Percentiles rank a stretch among this genome's conserved stretches.
Conservation (phyloP, 2,329 filamentous ascomycete genomes). For the Fusarium sp. region DNA sequence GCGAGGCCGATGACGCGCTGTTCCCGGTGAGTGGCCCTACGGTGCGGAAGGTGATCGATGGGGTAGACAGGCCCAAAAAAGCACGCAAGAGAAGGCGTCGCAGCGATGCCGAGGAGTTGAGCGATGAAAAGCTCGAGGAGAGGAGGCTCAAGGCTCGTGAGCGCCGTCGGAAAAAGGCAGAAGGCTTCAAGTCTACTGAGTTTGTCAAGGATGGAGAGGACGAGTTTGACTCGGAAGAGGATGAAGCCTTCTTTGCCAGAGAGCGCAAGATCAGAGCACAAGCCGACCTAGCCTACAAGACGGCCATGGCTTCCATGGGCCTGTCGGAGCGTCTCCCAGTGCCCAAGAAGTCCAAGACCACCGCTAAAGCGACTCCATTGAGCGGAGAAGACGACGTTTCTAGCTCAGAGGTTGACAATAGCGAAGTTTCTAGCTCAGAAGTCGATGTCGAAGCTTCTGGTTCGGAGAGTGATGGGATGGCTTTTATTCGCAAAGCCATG, state of each 20-base stretch:
- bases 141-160: slow-evolving; percentile 70
- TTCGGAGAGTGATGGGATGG: slow-evolving; percentile 43
- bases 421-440: slow-evolving; percentile 22
- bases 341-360: slow-evolving; percentile 44
- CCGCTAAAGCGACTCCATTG: slow-evolving; percentile 1
- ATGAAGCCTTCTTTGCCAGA: slow-evolving; percentile 77
- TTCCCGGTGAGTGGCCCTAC: slow-evolving; percentile 79
- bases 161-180: slow-evolving; percentile 79
- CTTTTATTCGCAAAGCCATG: slow-evolving; percentile 38
- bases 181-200: slow-evolving; percentile 84
- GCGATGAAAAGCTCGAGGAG: slow-evolving; percentile 73
- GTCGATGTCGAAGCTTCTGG: slow-evolving; percentile 16
- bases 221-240: slow-evolving; percentile 81
- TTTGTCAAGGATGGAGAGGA: slow-evolving; percentile 89
- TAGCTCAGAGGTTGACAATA: slow-evolving; percentile 32
- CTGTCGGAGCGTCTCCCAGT: slow-evolving; percentile 10
- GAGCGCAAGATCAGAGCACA: slow-evolving; percentile 71
- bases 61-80: slow-evolving; percentile 65
- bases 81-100: slow-evolving; percentile 59
- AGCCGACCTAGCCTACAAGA: slow-evolving; percentile 52
- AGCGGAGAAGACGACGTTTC: slow-evolving; percentile 4
- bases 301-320: slow-evolving; percentile 30
- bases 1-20: slow-evolving; percentile 64
- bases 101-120: slow-evolving; percentile 52
- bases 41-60: slow-evolving; percentile 62